A percentile compares a stretch with the other conserved stretches of the same genome.
Conservation (phyloP, 192 early-diverging fungal genomes). For the Backusella luteola region DNA sequence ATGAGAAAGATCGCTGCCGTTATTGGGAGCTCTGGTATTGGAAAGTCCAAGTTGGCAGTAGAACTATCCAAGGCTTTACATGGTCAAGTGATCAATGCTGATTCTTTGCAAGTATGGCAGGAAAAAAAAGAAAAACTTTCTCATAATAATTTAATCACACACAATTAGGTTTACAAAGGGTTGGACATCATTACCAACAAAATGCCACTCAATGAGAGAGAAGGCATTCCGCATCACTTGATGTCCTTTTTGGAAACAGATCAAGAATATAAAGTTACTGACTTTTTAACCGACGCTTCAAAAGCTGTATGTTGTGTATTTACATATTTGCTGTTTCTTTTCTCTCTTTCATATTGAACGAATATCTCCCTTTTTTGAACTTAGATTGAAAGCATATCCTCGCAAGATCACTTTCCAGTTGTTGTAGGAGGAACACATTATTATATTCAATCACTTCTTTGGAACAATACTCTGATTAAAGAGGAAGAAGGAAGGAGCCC, state of each 20-base stretch:
- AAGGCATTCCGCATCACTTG: conserved; percentile 78
- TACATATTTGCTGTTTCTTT: neutral
- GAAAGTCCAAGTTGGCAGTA: conserved; percentile 94
- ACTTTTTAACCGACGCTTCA: conserved; percentile 81
- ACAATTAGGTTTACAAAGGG: conserved; percentile 76
- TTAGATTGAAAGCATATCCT: conserved; percentile 78
- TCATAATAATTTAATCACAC: neutral
- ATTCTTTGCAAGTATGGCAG: conserved; percentile 82
- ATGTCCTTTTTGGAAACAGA: conserved; percentile 72
- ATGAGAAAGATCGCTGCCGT: conserved; percentile 54
- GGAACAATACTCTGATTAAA: conserved; percentile 64
- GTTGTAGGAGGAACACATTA: conserved; percentile 97
- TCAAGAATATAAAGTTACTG: conserved; percentile 82
- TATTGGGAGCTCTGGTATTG: conserved; percentile 91
- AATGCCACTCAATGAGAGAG: conserved; percentile 67
- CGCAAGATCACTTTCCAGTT: conserved; percentile 70
- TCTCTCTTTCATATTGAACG: neutral
- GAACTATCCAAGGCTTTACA: conserved; percentile 77
- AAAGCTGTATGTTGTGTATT: conserved; percentile 45
- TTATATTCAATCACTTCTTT: conserved; percentile 92
- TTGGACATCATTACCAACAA: conserved; percentile 97
- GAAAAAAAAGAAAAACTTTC: neutral
- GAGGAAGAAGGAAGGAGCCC: conserved; percentile 23
- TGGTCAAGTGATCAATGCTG: conserved; percentile 93
- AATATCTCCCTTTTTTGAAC: neutral